phyloP scores from a whole-genome alignment of 306 rosid genomes.

The Medicago lupulina region DNA sequence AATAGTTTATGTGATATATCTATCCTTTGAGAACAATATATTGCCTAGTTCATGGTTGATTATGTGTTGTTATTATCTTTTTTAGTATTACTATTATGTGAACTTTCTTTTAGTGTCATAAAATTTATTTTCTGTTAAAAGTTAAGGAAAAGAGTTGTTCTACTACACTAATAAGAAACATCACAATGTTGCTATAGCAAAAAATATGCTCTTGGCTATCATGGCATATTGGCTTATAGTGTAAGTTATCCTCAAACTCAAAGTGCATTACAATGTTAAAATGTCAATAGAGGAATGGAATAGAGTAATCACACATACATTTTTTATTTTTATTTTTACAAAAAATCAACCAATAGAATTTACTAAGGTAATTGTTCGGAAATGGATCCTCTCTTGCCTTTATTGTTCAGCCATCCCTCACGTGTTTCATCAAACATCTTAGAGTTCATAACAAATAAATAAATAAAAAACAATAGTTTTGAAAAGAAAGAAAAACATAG shows the following conservation, averaged over 20 bases:
- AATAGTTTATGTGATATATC: neutral
- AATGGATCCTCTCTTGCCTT: no score
- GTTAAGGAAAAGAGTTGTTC: no score
- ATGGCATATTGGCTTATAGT: neutral
- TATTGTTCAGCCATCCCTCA: no score
- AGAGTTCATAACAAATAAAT: no score
- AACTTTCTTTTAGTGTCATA: neutral
- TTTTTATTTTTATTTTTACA: no score
- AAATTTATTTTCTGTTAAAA: neutral
- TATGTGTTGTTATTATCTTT: neutral
- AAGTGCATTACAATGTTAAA: neutral
- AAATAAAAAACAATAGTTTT: no score
- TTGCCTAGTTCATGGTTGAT: neutral
- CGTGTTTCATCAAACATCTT: no score
- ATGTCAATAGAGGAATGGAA: neutral
- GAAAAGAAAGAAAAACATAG: no score
- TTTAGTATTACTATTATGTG: neutral
- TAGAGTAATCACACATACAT: no score
- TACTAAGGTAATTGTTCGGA: no score
- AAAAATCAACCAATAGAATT: no score
- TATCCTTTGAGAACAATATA: neutral
- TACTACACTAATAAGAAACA: no score
- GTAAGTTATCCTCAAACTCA: neutral
- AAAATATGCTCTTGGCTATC: neutral
- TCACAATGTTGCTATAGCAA: neutral